Conservation (phyloP, 306 rosid genomes). For the Cajanus cajan region DNA sequence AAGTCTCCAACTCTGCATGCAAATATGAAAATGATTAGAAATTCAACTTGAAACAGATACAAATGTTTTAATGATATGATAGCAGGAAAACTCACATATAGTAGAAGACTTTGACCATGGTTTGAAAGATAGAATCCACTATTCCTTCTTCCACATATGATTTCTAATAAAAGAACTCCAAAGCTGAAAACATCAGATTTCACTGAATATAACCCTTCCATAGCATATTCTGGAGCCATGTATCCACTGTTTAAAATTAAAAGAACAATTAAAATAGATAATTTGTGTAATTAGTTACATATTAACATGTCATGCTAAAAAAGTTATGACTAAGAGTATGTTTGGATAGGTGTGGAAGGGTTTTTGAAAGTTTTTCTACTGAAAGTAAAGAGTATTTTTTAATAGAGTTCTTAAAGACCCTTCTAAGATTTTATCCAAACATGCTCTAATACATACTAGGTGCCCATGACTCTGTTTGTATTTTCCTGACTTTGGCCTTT, state of each 20-base stretch:
- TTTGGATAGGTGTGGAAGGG: too few species aligned
- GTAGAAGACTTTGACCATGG: constrained; percentile 39
- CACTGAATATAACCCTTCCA: constrained; percentile 41
- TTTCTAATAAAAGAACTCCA: constrained; percentile 47
- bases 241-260: constrained; percentile 42
- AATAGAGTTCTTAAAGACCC: too few species aligned
- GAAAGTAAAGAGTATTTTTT: too few species aligned
- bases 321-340: too few species aligned
- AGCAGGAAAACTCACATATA: constrained; percentile 22
- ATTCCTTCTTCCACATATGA: constrained; percentile 40
- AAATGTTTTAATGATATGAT: neutral
- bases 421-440: too few species aligned
- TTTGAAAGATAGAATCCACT: constrained; percentile 30
- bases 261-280: neutral
- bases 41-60: neutral
- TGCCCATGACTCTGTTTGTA: constrained; percentile 51
- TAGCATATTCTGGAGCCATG: constrained; percentile 56
- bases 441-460: constrained; percentile 45
- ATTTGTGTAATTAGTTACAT: neutral
- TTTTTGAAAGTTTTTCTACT: too few species aligned
- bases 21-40: neutral
- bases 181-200: constrained; percentile 51
- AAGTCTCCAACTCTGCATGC: constrained; percentile 53
- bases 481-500: constrained; percentile 38
- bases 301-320: neutral